Base-by-base conservation (phyloP, 2,329 filamentous ascomycete genomes). In the Chrysosporium keratinophilum region DNA sequence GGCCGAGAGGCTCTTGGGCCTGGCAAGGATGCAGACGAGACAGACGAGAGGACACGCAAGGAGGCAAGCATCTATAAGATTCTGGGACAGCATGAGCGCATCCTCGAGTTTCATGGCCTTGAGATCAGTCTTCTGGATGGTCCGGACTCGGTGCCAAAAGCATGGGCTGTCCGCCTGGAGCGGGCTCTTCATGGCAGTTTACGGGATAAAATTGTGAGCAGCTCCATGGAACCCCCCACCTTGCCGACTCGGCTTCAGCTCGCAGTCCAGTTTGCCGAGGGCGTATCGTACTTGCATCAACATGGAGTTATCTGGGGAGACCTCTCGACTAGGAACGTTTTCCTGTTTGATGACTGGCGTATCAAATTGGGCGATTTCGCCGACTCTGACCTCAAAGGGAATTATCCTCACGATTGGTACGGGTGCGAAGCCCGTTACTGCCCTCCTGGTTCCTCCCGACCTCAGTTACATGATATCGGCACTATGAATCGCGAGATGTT, bases 401-500 rank as follows among this genome's bases (percentile, higher is more conserved):
- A 45, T 31, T 55, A 52, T 52, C 42, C 41, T 34, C 12, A 52
- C 47, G 48, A 47, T 35, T 55, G 53, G 47, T 55, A 55, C 34
- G 47, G 40, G 10, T 55, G 54, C 48, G 48, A 55, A 33, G 43
- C 43, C 37, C 54, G 54, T 40, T 55, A 48, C 43, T 55, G 54
- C 43, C 54, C 41, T 23, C 54, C 54, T 52, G 54, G 54, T 23
- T 52, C 48, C 14, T 4, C 10, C 43, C 52, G 42, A 20, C 49
- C 54, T 31, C 41, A 48, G 31, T 17, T 37, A 23, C 48, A 52
- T 34, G 48, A 10, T 28, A 33, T 49, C 37, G 47, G 43, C 11
- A 55, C 54, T 49, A 49, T 49, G 49, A 55, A 52, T 19, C 54
- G 54, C 43, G 43, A 56, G 35, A 35, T 56, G 23, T 56, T 56